Percentiles rank a stretch among this genome's conserved stretches.
Conservation (phyloP, 129 eudicot species). For the Silybum marianum region DNA sequence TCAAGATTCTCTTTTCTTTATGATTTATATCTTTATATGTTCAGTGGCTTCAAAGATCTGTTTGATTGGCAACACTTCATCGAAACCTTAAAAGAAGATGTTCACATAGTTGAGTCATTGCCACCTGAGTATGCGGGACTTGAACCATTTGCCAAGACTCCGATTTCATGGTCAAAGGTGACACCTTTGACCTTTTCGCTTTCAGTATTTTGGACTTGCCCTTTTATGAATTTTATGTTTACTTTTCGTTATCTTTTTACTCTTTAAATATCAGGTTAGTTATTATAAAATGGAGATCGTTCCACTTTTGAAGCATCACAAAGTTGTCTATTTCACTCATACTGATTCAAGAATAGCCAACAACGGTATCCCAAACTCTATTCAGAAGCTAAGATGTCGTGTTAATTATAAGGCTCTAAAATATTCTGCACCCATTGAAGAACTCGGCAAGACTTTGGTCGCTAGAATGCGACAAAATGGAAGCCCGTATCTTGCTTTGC, state of each 20-base stretch:
- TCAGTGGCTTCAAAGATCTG: slow-evolving; percentile 97
- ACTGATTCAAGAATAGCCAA: slow-evolving; percentile 95
- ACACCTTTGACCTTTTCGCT: slow-evolving; percentile 11
- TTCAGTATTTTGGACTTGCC: background rate
- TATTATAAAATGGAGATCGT: slow-evolving; percentile 85
- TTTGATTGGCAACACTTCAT: slow-evolving; percentile 97
- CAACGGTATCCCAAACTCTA: slow-evolving; percentile 72
- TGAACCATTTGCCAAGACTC: slow-evolving; percentile 93
- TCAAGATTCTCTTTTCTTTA: slow-evolving; percentile 11
- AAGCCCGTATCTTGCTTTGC: slow-evolving; percentile 86
- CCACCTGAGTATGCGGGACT: slow-evolving; percentile 76
- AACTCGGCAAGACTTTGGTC: slow-evolving; percentile 74
- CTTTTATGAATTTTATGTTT: slow-evolving; percentile 1
- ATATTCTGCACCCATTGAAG: slow-evolving; percentile 84
- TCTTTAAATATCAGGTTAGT: slow-evolving; percentile 56
- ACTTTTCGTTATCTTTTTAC: background rate
- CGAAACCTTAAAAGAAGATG: slow-evolving; percentile 76
- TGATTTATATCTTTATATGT: slow-evolving; percentile 21
- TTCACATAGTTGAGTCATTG: slow-evolving; percentile 72
- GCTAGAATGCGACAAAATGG: slow-evolving; percentile 83
- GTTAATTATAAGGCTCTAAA: slow-evolving; percentile 87
- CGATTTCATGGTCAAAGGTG: slow-evolving; percentile 99
- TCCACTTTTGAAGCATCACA: slow-evolving; percentile 94
- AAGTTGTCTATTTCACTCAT: slow-evolving; percentile 92
- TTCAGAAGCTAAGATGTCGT: slow-evolving; percentile 88